Base-by-base conservation (phyloP, 768 basidiomycete genomes). In the Coprinopsis sp. region DNA sequence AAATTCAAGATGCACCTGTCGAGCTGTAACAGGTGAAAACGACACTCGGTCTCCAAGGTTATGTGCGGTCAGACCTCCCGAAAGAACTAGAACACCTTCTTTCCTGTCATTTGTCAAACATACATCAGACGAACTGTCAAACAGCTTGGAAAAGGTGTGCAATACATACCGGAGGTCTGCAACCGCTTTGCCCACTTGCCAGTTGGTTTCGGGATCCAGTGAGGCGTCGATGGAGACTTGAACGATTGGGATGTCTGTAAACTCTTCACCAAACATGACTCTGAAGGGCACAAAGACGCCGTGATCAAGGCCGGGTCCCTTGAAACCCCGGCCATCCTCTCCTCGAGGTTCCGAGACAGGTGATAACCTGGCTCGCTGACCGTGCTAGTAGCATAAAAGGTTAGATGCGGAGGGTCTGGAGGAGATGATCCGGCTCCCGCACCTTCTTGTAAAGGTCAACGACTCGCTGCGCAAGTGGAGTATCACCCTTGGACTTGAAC, bases 251-350 rank as follows among this genome's bases (percentile, higher is more conserved):
- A 90, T 65, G 4, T 74, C 70, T 21, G 58, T 71, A 47, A 81
- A 75, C 37, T 74, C 73, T 37, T 81, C 75, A 6, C 84, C 83
- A 55, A 90, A 89, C 87, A 90, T 90, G 49, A 83, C 59, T 36
- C 73, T 69, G 70, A 90, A 87, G 2, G 88, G 88, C 11, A 91
- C 69, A 59, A 89, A 90, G 36, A 89, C 85, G 19, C 87, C 88
- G 55, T 88, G 86, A 57, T 88, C 86, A 1, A 88, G 63, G 5
- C 86, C 87, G 0, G 83, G 76, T 0, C 81, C 83, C 37, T 55
- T 37, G 56, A 78, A 81, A 1, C 84, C 82, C 16, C 84, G 66
- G 8, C 85, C 87, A 52, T 88, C 85, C 46, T 60, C 54, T 2
- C 86, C 86, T 12, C 86, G 76, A 16, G 69, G 38, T 58, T 89